Conservation (phyloP, 1,284 basidiomycete species). For the Ganoderma lingzhi region DNA sequence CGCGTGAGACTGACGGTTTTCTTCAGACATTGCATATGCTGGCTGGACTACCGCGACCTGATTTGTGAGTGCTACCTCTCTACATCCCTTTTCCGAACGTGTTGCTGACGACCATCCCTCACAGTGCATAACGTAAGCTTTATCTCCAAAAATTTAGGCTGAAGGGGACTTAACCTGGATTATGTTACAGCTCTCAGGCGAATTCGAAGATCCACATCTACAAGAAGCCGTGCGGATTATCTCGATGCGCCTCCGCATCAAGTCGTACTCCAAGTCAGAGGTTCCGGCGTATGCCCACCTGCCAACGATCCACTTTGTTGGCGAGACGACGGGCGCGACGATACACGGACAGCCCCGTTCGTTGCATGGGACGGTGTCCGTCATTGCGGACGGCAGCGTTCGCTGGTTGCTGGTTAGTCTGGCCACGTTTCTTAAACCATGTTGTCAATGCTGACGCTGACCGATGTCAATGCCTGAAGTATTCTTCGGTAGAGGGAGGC, state of each 20-base stretch:
- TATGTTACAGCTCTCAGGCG: constrained; percentile 39
- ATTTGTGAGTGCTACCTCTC: constrained; percentile 47
- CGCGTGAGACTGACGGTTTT: background rate
- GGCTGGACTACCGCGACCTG: constrained; percentile 64
- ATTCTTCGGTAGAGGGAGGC: constrained; percentile 34
- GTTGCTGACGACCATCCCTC: background rate
- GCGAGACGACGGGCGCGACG: constrained; percentile 49
- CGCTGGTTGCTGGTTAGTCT: constrained; percentile 60
- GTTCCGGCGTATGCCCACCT: constrained; percentile 46
- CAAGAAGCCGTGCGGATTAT: constrained; percentile 64
- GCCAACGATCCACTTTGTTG: constrained; percentile 60
- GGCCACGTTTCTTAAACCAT: no score
- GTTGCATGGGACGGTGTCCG: constrained; percentile 55
- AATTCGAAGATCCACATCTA: constrained; percentile 43
- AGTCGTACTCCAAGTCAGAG: constrained; percentile 47
- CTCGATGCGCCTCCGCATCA: constrained; percentile 56
- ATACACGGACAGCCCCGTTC: constrained; percentile 36
- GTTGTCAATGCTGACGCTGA: constrained; percentile 15
- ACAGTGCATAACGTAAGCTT: constrained; percentile 45
- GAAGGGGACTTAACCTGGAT: background rate
- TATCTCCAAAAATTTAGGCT: constrained; percentile 22
- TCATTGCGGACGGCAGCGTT: constrained; percentile 60
- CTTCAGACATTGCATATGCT: constrained; percentile 55
- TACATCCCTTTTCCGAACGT: constrained; percentile 8
- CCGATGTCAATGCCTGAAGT: constrained; percentile 25